phyloP scores from a whole-genome alignment of 2,329 filamentous ascomycete species.

The Epichloe festucae region DNA sequence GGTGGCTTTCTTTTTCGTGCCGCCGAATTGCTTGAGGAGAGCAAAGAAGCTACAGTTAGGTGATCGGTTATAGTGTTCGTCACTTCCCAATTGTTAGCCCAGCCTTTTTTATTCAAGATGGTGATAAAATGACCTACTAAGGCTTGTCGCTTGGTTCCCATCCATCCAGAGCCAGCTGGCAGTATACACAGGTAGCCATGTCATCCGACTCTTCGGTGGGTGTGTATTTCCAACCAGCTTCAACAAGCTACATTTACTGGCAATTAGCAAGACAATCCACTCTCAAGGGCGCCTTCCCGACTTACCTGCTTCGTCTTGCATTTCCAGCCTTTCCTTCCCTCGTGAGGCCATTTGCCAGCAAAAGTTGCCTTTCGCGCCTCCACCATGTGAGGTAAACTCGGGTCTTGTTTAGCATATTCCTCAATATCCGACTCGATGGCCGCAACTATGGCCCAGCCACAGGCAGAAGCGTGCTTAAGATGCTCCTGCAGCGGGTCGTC shows the following conservation, averaged over 20 bases:
- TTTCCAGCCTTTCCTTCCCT: slow-evolving; percentile 75
- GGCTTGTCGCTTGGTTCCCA: slow-evolving; percentile 93
- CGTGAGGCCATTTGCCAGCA: slow-evolving; percentile 75
- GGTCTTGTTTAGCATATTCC: slow-evolving; percentile 58
- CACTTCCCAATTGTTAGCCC: slow-evolving; percentile 33
- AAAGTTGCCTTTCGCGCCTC: slow-evolving; percentile 77
- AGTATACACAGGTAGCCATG: slow-evolving; percentile 84
- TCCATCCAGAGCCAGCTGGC: slow-evolving; percentile 75
- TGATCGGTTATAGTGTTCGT: slow-evolving; percentile 73
- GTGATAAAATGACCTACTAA: slow-evolving; percentile 39
- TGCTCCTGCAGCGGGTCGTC: slow-evolving; percentile 81
- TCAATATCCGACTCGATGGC: slow-evolving; percentile 48
- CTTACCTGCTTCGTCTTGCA: slow-evolving; percentile 77
- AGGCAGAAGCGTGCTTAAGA: slow-evolving; percentile 65
- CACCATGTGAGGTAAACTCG: slow-evolving; percentile 55
- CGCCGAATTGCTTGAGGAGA: slow-evolving; percentile 44
- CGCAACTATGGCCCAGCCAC: slow-evolving; percentile 72
- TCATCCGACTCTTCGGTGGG: slow-evolving; percentile 74
- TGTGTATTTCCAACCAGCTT: slow-evolving; percentile 89
- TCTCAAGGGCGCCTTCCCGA: neutral
- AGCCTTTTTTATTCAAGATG: neutral
- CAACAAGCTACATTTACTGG: slow-evolving; percentile 52
- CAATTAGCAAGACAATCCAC: slow-evolving; percentile 3
- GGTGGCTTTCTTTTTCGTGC: slow-evolving; percentile 39
- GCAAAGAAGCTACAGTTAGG: slow-evolving; percentile 74